Conservation (phyloP, 2,329 filamentous ascomycete species). For the Escovopsis weberi region DNA sequence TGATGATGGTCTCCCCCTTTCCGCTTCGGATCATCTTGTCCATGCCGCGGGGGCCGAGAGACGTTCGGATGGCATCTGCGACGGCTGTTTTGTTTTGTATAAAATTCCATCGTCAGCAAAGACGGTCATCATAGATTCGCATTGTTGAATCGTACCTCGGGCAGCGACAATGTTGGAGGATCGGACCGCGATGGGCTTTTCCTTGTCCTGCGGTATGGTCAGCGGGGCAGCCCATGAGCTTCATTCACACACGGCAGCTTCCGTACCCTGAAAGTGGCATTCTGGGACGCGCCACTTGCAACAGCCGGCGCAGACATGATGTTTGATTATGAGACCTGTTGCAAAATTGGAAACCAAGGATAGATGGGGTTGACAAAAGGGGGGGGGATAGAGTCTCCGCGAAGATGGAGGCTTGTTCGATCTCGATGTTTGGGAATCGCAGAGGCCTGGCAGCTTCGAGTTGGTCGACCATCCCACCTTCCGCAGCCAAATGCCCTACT, state of each 20-base stretch:
- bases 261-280: slow-evolving; percentile 43
- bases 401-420: too few species aligned
- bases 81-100: slow-evolving; percentile 46
- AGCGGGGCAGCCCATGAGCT: slow-evolving; percentile 24
- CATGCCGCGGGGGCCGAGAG: slow-evolving; percentile 91
- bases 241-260: slow-evolving; percentile 9
- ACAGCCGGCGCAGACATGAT: slow-evolving; percentile 30
- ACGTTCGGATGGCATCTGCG: slow-evolving; percentile 93
- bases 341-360: too few species aligned
- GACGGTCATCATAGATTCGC: background rate
- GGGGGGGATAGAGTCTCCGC: too few species aligned
- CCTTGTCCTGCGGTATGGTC: slow-evolving; percentile 52
- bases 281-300: slow-evolving; percentile 26
- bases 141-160: slow-evolving; percentile 47
- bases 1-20: slow-evolving; percentile 96
- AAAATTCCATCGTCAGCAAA: background rate
- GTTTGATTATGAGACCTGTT: slow-evolving; percentile 22
- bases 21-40: slow-evolving; percentile 98
- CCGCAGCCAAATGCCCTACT: slow-evolving; percentile 19
- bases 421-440: slow-evolving; percentile 8
- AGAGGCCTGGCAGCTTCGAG: slow-evolving; percentile 16
- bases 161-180: slow-evolving; percentile 95
- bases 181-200: slow-evolving; percentile 95
- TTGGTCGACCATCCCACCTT: slow-evolving; percentile 22
- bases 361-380: too few species aligned